Conservation (phyloP, 108 stramenopile species). For the Skeletonema menzelii region DNA sequence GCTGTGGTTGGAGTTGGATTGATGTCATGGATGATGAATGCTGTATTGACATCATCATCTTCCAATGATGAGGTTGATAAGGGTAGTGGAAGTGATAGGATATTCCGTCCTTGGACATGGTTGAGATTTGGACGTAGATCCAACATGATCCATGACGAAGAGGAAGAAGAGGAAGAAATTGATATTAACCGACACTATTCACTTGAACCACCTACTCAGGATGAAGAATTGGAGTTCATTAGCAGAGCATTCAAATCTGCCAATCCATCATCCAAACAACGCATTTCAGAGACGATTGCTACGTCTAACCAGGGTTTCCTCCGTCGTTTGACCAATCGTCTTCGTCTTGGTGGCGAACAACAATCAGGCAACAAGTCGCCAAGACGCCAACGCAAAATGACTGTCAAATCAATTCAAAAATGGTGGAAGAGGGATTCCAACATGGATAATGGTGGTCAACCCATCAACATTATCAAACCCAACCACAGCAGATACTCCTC, state of each 20-base stretch:
- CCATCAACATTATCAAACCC: constrained; percentile 28
- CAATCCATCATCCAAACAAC: constrained; percentile 22
- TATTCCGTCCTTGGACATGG: background rate
- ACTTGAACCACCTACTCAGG: constrained; percentile 12
- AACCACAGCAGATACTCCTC: background rate
- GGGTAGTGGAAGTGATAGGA: background rate
- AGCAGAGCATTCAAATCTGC: constrained; percentile 22
- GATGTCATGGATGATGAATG: background rate
- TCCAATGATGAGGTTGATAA: background rate
- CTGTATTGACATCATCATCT: background rate
- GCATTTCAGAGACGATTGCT: constrained; percentile 16
- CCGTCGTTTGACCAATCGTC: background rate
- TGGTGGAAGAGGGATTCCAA: constrained; percentile 35
- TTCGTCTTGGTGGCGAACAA: background rate
- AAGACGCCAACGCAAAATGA: constrained; percentile 22
- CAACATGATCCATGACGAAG: background rate
- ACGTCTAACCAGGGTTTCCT: background rate
- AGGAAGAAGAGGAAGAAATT: constrained; percentile 12
- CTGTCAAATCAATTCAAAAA: constrained; percentile 27
- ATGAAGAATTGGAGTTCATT: constrained; percentile 38
- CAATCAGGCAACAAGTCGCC: background rate
- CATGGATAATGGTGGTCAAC: background rate
- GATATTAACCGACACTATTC: background rate
- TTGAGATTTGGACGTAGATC: background rate
- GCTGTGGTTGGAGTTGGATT: background rate